A percentile compares a stretch with the other conserved stretches of the same genome.
phyloP scores from a whole-genome alignment of 1,284 basidiomycete genomes.

The Grifola frondosa region DNA sequence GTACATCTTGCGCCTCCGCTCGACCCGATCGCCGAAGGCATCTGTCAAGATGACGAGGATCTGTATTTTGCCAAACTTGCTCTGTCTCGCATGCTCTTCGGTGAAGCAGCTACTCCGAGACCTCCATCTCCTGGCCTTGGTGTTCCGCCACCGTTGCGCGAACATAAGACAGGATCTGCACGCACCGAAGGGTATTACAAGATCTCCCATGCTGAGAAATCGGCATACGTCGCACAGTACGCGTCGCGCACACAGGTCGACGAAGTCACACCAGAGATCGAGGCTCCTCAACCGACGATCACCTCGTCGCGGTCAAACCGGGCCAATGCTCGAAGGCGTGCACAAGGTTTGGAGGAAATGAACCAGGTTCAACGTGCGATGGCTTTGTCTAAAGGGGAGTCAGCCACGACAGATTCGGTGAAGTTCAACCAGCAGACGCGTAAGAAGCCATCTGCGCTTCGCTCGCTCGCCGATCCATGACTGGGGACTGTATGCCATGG shows the following conservation, averaged over 20 bases:
- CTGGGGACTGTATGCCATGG: conserved; percentile 96
- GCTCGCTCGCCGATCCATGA: conserved; percentile 96
- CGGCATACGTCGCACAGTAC: conserved; percentile 83
- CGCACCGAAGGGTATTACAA: conserved; percentile 95
- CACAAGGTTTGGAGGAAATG: conserved; percentile 94
- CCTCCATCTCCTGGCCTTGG: conserved; percentile 32
- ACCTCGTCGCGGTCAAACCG: conserved; percentile 89
- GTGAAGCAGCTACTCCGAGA: conserved; percentile 29
- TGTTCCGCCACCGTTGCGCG: conserved; percentile 50
- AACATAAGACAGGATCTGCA: conserved; percentile 79
- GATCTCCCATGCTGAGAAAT: conserved; percentile 90
- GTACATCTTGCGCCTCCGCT: conserved; percentile 33
- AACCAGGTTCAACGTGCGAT: conserved; percentile 79
- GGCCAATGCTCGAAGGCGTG: conserved; percentile 90
- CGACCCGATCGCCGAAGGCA: conserved; percentile 52
- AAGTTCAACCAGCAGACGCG: conserved; percentile 99
- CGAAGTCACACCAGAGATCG: conserved; percentile 32
- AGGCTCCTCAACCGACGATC: conserved; percentile 49
- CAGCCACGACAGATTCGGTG: conserved; percentile 68
- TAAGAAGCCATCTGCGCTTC: conserved; percentile 97
- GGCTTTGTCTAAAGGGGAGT: conserved; percentile 72
- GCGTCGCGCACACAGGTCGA: conserved; percentile 53
- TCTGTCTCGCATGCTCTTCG: conserved; percentile 36
- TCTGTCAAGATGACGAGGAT: conserved; percentile 92
- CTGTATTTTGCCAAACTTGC: conserved; percentile 81